Evolutionary conservation across 192 early-diverging fungal species (phyloP).

Genomic region (Phycomyces nitens): DNA sequence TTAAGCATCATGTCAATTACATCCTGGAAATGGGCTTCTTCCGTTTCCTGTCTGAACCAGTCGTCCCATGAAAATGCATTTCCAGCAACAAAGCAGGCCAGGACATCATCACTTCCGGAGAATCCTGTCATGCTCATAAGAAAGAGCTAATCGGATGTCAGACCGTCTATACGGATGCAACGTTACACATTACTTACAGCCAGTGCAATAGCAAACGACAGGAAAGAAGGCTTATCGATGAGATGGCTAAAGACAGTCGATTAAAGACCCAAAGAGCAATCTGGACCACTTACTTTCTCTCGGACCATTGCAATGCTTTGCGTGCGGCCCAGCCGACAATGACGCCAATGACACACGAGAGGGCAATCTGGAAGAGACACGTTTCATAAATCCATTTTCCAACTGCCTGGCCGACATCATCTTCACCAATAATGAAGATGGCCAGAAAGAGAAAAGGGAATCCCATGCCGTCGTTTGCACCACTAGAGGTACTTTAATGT

Average conservation of each 20-base stretch:
- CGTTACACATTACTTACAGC: slow-evolving; percentile 42
- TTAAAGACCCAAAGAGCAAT: background rate
- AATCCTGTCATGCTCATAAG: slow-evolving; percentile 70
- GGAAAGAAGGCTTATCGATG: slow-evolving; percentile 86
- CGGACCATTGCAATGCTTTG: slow-evolving; percentile 63
- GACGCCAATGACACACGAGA: slow-evolving; percentile 69
- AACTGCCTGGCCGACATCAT: slow-evolving; percentile 56
- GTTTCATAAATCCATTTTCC: slow-evolving; percentile 77
- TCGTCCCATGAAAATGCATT: slow-evolving; percentile 86
- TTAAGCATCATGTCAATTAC: slow-evolving; percentile 86
- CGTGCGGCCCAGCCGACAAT: slow-evolving; percentile 68
- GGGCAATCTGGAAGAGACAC: slow-evolving; percentile 73
- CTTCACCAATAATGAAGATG: slow-evolving; percentile 61
- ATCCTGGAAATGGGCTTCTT: slow-evolving; percentile 85
- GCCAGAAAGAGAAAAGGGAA: slow-evolving; percentile 82
- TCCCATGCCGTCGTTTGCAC: slow-evolving; percentile 83
- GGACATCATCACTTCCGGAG: slow-evolving; percentile 69
- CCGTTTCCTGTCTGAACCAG: slow-evolving; percentile 83
- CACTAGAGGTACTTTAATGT: slow-evolving; percentile 44
- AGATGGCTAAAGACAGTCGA: slow-evolving; percentile 54
- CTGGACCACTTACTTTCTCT: slow-evolving; percentile 36
- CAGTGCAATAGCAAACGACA: slow-evolving; percentile 82
- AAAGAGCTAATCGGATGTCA: slow-evolving; percentile 36
- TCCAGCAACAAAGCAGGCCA: slow-evolving; percentile 78
- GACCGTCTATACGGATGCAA: background rate